A percentile compares a stretch with the other conserved stretches of the same genome.
These are phyloP conservation scores for Drechslera avenae DNA, from an alignment of 2,329 filamentous ascomycete species.

Conservation along the genomic window DNA sequence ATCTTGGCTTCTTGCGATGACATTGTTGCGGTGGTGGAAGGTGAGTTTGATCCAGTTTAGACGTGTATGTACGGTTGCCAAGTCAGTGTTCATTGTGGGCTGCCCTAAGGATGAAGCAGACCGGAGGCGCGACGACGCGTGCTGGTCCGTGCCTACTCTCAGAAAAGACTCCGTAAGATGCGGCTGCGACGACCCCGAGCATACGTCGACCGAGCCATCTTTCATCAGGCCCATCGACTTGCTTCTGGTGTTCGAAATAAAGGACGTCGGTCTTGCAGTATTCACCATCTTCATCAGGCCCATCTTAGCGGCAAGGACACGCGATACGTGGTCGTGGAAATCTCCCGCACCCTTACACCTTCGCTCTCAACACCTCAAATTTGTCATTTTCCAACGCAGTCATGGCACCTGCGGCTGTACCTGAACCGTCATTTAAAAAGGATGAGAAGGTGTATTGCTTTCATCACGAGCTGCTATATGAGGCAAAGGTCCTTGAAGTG, in stretches of 20 bases:
- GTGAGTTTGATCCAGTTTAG: not conserved
- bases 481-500: conserved; percentile 91
- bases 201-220: conserved; percentile 13
- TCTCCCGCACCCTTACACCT: conserved; percentile 15
- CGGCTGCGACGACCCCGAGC: conserved; percentile 12
- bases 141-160: conserved; percentile 18
- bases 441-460: conserved; percentile 97
- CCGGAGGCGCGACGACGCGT: conserved; percentile 25
- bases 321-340: conserved; percentile 25
- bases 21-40: conserved; percentile 54
- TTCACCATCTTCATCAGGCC: conserved; percentile 5
- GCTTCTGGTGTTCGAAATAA: not conserved
- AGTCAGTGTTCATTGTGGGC: conserved; percentile 22
- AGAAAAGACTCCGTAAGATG: conserved; percentile 27
- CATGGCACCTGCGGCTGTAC: conserved; percentile 60
- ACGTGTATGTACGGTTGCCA: not conserved
- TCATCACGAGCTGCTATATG: conserved; percentile 95
- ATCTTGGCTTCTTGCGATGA: conserved; percentile 76
- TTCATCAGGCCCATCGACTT: conserved; percentile 14
- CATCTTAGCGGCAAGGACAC: conserved; percentile 9
- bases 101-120: not conserved
- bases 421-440: conserved; percentile 64
- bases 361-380: conserved; percentile 17
- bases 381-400: conserved; percentile 13
- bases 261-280: not conserved